phyloP scores from a whole-genome alignment of 2,329 filamentous ascomycete genomes.

The Ascochyta koolunga region DNA sequence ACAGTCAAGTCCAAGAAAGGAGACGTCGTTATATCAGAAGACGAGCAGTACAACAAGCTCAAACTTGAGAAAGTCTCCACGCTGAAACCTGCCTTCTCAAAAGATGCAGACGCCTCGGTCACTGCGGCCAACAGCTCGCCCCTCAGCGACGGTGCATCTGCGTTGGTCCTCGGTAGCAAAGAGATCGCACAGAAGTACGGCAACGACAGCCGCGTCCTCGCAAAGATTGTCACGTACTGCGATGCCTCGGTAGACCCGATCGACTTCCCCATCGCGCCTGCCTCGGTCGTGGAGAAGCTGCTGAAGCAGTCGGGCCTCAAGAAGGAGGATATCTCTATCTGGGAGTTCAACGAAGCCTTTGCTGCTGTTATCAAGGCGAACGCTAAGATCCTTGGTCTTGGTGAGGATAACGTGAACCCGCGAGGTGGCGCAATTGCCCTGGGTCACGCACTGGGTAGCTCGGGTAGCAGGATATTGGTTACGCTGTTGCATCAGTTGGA shows the following conservation, averaged over 20 bases:
- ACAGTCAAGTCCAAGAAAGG: conserved; percentile 85
- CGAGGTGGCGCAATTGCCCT: conserved; percentile 90
- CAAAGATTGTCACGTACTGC: conserved; percentile 81
- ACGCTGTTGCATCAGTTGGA: conserved; percentile 91
- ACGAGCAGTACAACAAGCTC: conserved; percentile 88
- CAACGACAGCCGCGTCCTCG: conserved; percentile 78
- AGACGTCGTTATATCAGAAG: conserved; percentile 73
- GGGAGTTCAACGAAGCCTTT: conserved; percentile 99
- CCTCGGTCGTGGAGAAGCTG: conserved; percentile 90
- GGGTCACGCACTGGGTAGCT: conserved; percentile 91
- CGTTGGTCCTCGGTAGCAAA: conserved; percentile 82
- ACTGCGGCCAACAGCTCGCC: conserved; percentile 95
- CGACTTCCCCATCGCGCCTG: conserved; percentile 91
- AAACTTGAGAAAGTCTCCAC: conserved; percentile 85
- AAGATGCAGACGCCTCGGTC: conserved; percentile 86
- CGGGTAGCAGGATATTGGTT: conserved; percentile 86
- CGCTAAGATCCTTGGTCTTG: conserved; percentile 84
- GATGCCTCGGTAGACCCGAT: conserved; percentile 88
- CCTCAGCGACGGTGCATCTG: conserved; percentile 92
- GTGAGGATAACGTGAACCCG: conserved; percentile 81
- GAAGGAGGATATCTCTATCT: conserved; percentile 88
- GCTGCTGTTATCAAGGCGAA: conserved; percentile 95
- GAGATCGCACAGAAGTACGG: conserved; percentile 82
- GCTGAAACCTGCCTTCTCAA: conserved; percentile 90
- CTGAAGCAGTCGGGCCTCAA: conserved; percentile 87